phyloP scores from a whole-genome alignment of 768 basidiomycete genomes.

The Boletales sp. region DNA sequence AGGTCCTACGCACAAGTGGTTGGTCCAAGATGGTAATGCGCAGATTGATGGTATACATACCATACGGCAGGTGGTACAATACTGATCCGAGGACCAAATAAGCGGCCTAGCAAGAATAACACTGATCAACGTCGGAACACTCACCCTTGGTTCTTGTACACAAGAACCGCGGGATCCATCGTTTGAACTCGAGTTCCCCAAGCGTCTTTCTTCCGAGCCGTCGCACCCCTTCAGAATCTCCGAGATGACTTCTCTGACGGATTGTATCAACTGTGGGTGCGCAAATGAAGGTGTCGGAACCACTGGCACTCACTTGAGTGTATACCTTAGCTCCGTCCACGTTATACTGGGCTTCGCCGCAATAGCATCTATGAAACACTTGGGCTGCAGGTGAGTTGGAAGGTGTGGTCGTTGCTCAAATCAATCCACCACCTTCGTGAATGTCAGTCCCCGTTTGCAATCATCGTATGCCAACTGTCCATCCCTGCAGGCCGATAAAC shows the following conservation, averaged over 20 bases:
- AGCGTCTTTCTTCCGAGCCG: background rate
- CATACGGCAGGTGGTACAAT: background rate
- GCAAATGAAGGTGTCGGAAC: too few species aligned
- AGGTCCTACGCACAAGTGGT: conserved; percentile 9
- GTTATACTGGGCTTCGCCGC: conserved; percentile 8
- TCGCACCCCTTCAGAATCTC: conserved; percentile 13
- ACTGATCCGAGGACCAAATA: too few species aligned
- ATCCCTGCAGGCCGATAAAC: conserved; percentile 26
- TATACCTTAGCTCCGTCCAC: background rate
- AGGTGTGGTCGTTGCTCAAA: background rate
- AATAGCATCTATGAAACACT: conserved; percentile 20
- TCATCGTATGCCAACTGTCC: conserved; percentile 23
- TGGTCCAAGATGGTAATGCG: too few species aligned
- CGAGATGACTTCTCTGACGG: conserved; percentile 9
- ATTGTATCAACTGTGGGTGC: background rate
- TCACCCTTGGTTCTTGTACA: conserved; percentile 22
- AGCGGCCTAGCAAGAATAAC: background rate
- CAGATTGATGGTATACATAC: conserved; percentile 1
- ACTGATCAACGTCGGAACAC: background rate
- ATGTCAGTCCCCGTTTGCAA: conserved; percentile 12
- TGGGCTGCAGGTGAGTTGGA: background rate
- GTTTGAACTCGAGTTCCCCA: background rate
- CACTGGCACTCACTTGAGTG: conserved; percentile 12
- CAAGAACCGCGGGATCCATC: background rate
- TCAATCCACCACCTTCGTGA: conserved; percentile 23